A percentile compares a stretch with the other conserved stretches of the same genome.
Conservation (phyloP, 768 basidiomycete species). For the Saitozyma sp. region DNA sequence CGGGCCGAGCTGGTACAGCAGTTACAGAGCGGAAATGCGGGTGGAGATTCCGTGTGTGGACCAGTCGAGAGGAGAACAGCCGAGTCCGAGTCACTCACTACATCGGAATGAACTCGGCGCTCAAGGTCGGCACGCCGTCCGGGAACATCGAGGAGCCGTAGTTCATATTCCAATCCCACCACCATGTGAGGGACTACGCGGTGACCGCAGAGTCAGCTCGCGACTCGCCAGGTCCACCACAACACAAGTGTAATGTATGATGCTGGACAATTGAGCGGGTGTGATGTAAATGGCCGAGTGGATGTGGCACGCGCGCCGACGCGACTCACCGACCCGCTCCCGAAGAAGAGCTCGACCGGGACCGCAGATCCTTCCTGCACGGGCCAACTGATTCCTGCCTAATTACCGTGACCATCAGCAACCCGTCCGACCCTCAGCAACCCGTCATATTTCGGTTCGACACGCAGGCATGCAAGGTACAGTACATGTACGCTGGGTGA, state of each 20-base stretch:
- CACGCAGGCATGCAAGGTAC: too few relatives aligned
- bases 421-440: too few relatives aligned
- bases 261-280: too few relatives aligned
- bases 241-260: too few relatives aligned
- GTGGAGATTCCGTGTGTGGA: too few relatives aligned
- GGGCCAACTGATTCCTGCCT: conserved; percentile 36
- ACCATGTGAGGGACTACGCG: conserved; percentile 17
- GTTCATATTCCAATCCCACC: conserved; percentile 29
- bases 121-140: neutral
- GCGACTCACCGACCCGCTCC: conserved; percentile 20
- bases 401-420: too few relatives aligned
- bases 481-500: too few relatives aligned
- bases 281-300: too few relatives aligned
- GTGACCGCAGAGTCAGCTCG: neutral
- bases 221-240: neutral
- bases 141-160: conserved; percentile 11
- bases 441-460: too few relatives aligned
- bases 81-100: conserved; percentile 5
- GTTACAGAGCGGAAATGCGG: too few relatives aligned
- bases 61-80: neutral
- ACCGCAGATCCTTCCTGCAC: conserved; percentile 20
- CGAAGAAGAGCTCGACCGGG: conserved; percentile 32
- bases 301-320: neutral
- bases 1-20: too few relatives aligned
- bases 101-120: conserved; percentile 22